Evolutionary conservation across 371 early-diverging fungal species (phyloP).

Genomic region (Entomophthora muscae): DNA sequence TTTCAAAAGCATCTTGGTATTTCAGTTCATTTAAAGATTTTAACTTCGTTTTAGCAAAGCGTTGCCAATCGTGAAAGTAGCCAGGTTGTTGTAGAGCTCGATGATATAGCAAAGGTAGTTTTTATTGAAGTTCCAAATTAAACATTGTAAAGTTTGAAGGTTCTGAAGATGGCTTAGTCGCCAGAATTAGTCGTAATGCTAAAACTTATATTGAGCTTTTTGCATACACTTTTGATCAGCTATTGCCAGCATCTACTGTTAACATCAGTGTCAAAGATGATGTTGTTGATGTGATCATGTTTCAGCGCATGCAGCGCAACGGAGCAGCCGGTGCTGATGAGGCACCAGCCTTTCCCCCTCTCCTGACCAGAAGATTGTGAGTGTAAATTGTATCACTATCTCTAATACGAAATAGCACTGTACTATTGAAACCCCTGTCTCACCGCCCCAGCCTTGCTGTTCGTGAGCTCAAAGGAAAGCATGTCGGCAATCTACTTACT

Average conservation of each 20-base stretch:
- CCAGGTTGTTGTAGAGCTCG: slow-evolving; percentile 32
- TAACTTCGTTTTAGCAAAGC: slow-evolving; percentile 23
- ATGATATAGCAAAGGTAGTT: slow-evolving; percentile 35
- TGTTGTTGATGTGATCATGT: slow-evolving; percentile 78
- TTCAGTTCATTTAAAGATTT: neutral
- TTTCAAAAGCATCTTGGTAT: neutral
- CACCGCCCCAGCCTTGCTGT: slow-evolving; percentile 51
- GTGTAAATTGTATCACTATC: slow-evolving; percentile 4
- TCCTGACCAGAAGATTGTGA: slow-evolving; percentile 74
- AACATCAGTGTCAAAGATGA: slow-evolving; percentile 51
- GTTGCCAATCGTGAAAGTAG: slow-evolving; percentile 35
- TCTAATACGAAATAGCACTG: slow-evolving; percentile 25
- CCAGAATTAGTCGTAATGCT: slow-evolving; percentile 55
- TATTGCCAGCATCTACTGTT: slow-evolving; percentile 45
- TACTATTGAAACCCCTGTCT: slow-evolving; percentile 65
- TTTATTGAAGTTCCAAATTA: neutral
- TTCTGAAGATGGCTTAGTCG: slow-evolving; percentile 14
- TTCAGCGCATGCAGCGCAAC: slow-evolving; percentile 52
- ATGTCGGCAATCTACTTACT: slow-evolving; percentile 78
- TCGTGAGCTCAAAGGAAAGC: slow-evolving; percentile 64
- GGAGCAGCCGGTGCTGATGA: slow-evolving; percentile 19
- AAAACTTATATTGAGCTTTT: slow-evolving; percentile 70
- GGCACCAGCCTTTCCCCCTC: slow-evolving; percentile 46
- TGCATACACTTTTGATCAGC: slow-evolving; percentile 44
- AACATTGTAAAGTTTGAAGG: neutral